A percentile compares a stretch with the other conserved stretches of the same genome.
Conservation (phyloP, 257 asterid genomes). For the Plantago major region DNA sequence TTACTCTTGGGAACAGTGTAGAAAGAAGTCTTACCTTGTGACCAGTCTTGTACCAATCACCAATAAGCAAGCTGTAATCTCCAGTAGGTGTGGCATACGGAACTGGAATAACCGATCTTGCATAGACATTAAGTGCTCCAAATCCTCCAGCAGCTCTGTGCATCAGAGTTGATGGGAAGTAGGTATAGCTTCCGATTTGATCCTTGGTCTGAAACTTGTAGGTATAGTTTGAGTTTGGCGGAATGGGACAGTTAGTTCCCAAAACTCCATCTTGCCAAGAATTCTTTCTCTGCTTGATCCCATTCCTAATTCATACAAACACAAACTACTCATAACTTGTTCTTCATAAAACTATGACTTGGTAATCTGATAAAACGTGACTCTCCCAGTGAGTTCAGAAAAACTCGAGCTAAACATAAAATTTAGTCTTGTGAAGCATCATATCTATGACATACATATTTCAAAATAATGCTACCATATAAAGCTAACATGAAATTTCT, state of each 20-base stretch:
- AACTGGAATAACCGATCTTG: slow-evolving; percentile 83
- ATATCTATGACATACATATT: too few relatives aligned
- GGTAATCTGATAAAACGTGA: too few relatives aligned
- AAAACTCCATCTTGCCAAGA: slow-evolving; percentile 97
- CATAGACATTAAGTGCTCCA: slow-evolving; percentile 72
- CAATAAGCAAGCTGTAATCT: slow-evolving; percentile 73
- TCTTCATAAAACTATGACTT: too few relatives aligned
- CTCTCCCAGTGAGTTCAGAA: too few relatives aligned
- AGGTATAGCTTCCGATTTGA: slow-evolving; percentile 89
- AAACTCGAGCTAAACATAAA: too few relatives aligned
- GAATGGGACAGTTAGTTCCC: slow-evolving; percentile 91
- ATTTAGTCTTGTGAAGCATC: too few relatives aligned
- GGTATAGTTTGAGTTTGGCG: slow-evolving; percentile 69
- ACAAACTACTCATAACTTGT: not conserved
- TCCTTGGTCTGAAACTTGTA: slow-evolving; percentile 89
- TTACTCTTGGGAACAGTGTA: too few relatives aligned
- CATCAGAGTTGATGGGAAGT: slow-evolving; percentile 86
- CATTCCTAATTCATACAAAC: slow-evolving; percentile 70
- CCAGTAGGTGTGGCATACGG: slow-evolving; percentile 81
- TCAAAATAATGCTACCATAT: too few relatives aligned
- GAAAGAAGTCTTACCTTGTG: too few relatives aligned
- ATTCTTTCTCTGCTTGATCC: slow-evolving; percentile 93
- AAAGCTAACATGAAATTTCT: too few relatives aligned
- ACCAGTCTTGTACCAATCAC: slow-evolving; percentile 77
- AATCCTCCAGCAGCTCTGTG: slow-evolving; percentile 90